These are phyloP conservation scores for Turritis glabra DNA, from an alignment of 345 rosid genomes.

Conservation along the genomic window DNA sequence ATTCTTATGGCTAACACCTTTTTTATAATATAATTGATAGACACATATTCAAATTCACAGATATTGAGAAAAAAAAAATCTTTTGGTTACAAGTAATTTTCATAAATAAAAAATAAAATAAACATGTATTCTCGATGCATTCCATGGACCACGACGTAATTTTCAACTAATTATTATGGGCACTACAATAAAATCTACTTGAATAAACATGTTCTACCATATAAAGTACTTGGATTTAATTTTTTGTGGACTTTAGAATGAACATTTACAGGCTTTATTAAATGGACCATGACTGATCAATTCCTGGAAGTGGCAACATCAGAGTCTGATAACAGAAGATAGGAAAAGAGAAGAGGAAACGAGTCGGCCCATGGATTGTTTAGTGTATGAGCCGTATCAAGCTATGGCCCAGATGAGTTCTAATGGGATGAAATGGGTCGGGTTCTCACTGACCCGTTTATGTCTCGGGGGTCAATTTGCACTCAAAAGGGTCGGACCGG, in stretches of 20 bases:
- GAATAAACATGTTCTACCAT: not conserved
- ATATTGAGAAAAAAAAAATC: too few relatives aligned
- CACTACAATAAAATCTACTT: not conserved
- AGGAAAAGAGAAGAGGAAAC: not conserved
- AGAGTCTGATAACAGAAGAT: not conserved
- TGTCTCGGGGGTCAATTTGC: not conserved
- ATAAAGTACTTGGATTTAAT: not conserved
- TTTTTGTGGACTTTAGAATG: not conserved
- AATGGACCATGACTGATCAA: not conserved
- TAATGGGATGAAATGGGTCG: slow-evolving; percentile 19
- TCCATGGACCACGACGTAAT: not conserved
- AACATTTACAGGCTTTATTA: not conserved
- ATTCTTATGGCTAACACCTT: slow-evolving; percentile 4
- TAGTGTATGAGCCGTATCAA: not conserved
- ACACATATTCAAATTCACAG: too few relatives aligned
- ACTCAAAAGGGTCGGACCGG: slow-evolving; percentile 21
- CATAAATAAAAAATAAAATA: too few relatives aligned
- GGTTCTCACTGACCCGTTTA: slow-evolving; percentile 12
- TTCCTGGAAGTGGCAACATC: not conserved
- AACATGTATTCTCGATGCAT: too few relatives aligned
- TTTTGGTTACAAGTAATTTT: too few relatives aligned
- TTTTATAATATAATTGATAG: too few relatives aligned
- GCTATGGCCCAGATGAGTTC: not conserved
- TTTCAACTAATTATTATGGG: not conserved
- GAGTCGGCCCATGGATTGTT: not conserved